phyloP scores from a whole-genome alignment of 352 stramenopile species.

The Phytopythium litorale region DNA sequence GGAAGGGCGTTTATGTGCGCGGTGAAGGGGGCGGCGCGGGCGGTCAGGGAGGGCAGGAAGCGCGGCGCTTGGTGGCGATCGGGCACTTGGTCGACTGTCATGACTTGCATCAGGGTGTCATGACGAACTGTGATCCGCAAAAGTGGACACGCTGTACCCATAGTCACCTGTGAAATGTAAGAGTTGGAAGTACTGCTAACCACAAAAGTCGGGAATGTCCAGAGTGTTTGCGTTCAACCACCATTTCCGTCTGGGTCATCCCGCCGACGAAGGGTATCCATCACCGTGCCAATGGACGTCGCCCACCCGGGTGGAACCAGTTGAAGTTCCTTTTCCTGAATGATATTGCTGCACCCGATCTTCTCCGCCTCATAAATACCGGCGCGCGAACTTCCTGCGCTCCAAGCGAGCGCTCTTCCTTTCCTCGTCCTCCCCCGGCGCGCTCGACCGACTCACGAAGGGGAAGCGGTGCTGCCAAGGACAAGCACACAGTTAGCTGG shows the following conservation, averaged over 20 bases:
- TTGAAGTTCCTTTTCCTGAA: neutral
- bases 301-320: neutral
- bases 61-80: neutral
- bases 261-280: neutral
- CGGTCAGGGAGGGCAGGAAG: neutral
- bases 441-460: neutral
- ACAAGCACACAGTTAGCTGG: neutral
- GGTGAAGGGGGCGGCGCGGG: neutral
- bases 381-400: slow-evolving; percentile 6
- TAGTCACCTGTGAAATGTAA: neutral
- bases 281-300: neutral
- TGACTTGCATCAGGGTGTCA: too few species aligned
- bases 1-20: neutral
- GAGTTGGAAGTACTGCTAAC: neutral
- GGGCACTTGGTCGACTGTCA: neutral
- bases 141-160: neutral
- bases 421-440: neutral
- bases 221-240: neutral
- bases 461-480: neutral
- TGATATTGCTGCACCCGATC: neutral
- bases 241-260: neutral
- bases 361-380: slow-evolving; percentile 7
- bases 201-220: neutral
- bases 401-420: slow-evolving; percentile 1
- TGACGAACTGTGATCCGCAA: neutral